Base-by-base conservation (phyloP, 768 basidiomycete genomes). In the Sarcodon aspratus region DNA sequence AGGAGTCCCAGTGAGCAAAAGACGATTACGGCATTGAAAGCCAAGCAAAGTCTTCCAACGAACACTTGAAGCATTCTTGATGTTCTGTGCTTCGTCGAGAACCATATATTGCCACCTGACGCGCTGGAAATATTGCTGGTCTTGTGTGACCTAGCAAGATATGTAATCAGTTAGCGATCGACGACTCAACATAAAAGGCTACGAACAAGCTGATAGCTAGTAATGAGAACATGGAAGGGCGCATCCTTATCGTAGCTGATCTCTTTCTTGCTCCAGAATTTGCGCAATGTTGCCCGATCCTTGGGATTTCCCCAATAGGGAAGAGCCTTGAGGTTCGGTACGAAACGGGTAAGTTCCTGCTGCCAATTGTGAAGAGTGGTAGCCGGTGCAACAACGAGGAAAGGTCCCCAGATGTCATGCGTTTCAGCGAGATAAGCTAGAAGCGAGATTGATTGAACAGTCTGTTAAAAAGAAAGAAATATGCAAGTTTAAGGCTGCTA, bases 41-140 rank as follows among this genome's bases (percentile, higher is more conserved):
- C 91, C 87, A 43, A 99, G 79, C 13, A 98, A 71, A 1, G 94
- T 95, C 66, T 97, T 98, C 96, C 96, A 99, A 38, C 96, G 77
- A 8, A 90, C 87, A 65, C 88, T 92, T 18, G 89, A 80, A 18
- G 96, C 93, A 59, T 93, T 95, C 73, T 99, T 99, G 74, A 99
- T 98, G 49, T 97, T 97, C 66, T 99, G 96, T 2, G 96, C 96
- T 66, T 99, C 96, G 58, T 99, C 96, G n/a, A 99, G 74, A 51
- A 99, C 80, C 95, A 98, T 98, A 62, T 98, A 99, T 66, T 99
- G 96, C 96, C 96, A 99, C 60, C 92, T 95, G 53, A 97, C 85
- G 36, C 88, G 79, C 60, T 96, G 90, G 68, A 99, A 95, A 67
- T 99, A 96, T 57, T 97, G 90, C 60, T 96, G 93, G 61, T 98